Evolutionary conservation across 371 early-diverging fungal species (phyloP).

Genomic region (Zychaea mexicana): DNA sequence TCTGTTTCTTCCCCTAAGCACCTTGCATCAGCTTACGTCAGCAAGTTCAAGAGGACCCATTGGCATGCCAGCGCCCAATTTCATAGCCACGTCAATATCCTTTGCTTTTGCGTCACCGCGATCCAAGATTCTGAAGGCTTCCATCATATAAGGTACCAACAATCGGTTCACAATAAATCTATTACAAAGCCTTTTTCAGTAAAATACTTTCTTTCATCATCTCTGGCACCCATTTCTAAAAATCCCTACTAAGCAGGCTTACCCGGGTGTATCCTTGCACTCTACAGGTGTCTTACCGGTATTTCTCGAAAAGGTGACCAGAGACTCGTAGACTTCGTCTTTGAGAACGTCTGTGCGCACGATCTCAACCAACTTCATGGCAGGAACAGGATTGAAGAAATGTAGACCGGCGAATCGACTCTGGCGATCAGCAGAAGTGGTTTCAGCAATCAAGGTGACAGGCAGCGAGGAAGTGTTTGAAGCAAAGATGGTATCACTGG

Average conservation of each 20-base stretch:
- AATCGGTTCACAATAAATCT: slow-evolving; percentile 96
- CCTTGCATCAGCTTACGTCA: slow-evolving; percentile 63
- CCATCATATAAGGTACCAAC: slow-evolving; percentile 95
- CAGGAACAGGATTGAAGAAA: slow-evolving; percentile 97
- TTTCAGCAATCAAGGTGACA: slow-evolving; percentile 79
- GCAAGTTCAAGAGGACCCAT: slow-evolving; percentile 97
- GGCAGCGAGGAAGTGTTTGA: slow-evolving; percentile 94
- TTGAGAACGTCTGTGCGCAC: slow-evolving; percentile 73
- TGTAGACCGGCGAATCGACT: slow-evolving; percentile 87
- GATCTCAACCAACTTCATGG: slow-evolving; percentile 97
- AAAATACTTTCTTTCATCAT: no score
- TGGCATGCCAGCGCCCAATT: slow-evolving; percentile 97
- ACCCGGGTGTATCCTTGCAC: slow-evolving; percentile 98
- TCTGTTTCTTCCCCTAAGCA: background rate
- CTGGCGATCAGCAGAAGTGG: slow-evolving; percentile 53
- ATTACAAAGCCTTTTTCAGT: no score
- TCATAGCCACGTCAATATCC: slow-evolving; percentile 97
- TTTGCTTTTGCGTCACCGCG: slow-evolving; percentile 86
- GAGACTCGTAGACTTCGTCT: slow-evolving; percentile 59
- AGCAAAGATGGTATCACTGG: slow-evolving; percentile 76
- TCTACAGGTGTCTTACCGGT: slow-evolving; percentile 88
- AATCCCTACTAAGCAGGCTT: slow-evolving; percentile 18
- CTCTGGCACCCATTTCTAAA: no score
- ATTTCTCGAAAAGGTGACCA: slow-evolving; percentile 67
- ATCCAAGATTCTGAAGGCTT: slow-evolving; percentile 88